Evolutionary conservation across 2,329 filamentous ascomycete species (phyloP), one percentile per base, ranked within the genome.

Genomic region (Alternaria angustiovoidea): DNA sequence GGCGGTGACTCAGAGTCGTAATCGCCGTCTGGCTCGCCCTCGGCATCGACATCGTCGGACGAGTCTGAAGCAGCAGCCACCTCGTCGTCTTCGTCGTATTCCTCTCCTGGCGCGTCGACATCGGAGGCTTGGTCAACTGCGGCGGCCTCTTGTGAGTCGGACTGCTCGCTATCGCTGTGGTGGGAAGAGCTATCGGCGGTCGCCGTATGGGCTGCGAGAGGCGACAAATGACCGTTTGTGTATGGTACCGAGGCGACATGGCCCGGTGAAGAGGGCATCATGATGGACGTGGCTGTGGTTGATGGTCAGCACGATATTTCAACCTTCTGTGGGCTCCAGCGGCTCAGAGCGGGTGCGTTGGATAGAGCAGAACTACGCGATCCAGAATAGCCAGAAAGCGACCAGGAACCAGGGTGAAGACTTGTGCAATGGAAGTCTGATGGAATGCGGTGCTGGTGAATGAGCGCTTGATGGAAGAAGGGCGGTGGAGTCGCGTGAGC

Each of bases 91-190:
- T 81, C 80, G 20, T 69, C 68, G 51, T 81, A 76, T 51, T 78
- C 77, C 36, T 78, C 78, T 61, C 76, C 75, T 54, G 76, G 74
- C 59, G 76, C 75, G 58, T 82, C 80, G 66, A 77, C 73, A 54
- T 78, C 76, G 56, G 74, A 78, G 54, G 77, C 75, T 66, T 70
- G 69, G 64, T 75, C 71, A 62, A 70, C 71, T 72, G 66, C 84
- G 75, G 80, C 81, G 72, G 82, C 78, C 71, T 90, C 87, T 74
- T 87, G 86, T 69, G 87, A 83, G 73, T 96, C 91, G 71, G 91
- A 93, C 62, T 91, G 84, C 70, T 93, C 91, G 84, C 88, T 92
- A 71, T 93, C 91, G 80, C 86, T 91, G 67, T 85, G 85, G 63
- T 85, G 82, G 46, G 81, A 81, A 61, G 80, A 78, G 58, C 84